These are phyloP conservation scores for Oryza meyeriana DNA, from an alignment of 176 grass and related monocot species.

Conservation along the genomic window DNA sequence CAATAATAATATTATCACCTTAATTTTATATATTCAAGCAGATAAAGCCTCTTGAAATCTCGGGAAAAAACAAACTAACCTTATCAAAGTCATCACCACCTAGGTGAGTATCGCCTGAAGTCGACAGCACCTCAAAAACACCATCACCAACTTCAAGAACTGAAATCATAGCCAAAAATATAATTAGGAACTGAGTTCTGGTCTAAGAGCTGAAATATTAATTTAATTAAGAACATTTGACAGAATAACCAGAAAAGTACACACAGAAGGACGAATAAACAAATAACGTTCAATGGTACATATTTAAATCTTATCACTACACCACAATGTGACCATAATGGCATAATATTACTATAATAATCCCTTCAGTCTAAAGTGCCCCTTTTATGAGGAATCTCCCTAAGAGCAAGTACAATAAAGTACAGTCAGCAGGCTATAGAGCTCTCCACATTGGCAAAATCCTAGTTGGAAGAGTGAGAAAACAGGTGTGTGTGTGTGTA, in stretches of 20 bases:
- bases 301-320: background rate
- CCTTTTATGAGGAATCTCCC: background rate
- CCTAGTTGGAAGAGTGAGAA: too few species aligned
- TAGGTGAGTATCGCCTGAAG: conserved; percentile 79
- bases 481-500: too few species aligned
- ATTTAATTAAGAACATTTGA: background rate
- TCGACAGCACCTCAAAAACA: conserved; percentile 84
- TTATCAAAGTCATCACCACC: conserved; percentile 90
- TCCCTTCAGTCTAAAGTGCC: background rate
- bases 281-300: background rate
- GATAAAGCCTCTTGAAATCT: background rate
- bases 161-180: conserved; percentile 21
- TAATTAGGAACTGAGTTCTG: conserved; percentile 1
- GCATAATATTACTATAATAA: background rate
- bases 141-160: conserved; percentile 82
- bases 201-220: background rate
- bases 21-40: background rate
- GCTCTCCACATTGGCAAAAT: too few species aligned
- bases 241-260: background rate
- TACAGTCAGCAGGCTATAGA: too few species aligned
- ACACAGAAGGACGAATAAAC: background rate
- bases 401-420: too few species aligned
- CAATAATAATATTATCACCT: background rate
- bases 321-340: background rate
- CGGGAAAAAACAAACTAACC: conserved; percentile 27